Base-by-base conservation (phyloP, 1,139 yeast genomes). In the Taphrina pruni region DNA sequence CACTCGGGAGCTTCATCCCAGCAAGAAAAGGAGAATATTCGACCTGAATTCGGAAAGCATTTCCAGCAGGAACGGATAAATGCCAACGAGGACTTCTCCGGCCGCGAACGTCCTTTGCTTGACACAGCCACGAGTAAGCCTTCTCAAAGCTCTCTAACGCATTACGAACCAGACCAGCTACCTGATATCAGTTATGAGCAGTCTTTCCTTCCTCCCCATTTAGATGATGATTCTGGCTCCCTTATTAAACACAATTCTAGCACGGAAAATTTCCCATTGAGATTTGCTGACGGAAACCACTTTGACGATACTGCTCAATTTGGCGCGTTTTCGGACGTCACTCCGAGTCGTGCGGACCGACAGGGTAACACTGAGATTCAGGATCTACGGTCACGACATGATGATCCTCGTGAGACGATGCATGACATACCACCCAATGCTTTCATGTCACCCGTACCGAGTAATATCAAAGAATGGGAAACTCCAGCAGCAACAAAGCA, bases 401-500 rank as follows among this genome's bases (percentile, higher is more conserved):
- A 50, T 9, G 54, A 26, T 9, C 2, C 36, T 21, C 48, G 20
- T 45, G 54, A 50, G 8, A 2, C 9, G 12, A 21, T 7, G 11
- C 41, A 12, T 6, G 43, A 17, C 11, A 12, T 35, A 6, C 6
- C 35, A 8, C n/a, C 32, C 8, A 36, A 50, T 11, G n/a, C 36
- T 3, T 50, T 50, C n/a, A 26, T 26, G 36, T 21, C 54, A 11
- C 54, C 54, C 5, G 36, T 50, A 6, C 54, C 48, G 7, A 38
- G 4, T 43, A 56, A 3, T 41, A 5, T 41, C 17, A 58, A 58
- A 35, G 52, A 43, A n/a, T 64, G 67, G 67, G 67, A 64, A 38
- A 64, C 67, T 7, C 67, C 67, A 35, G 61, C 61, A 9, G 67
- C 67, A 6, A 46, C 60, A 8, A 64, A 64, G 61, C 60, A 64